These are phyloP conservation scores for Lachancea fermentati DNA, from an alignment of 805 yeast genomes.

Conservation along the genomic window DNA sequence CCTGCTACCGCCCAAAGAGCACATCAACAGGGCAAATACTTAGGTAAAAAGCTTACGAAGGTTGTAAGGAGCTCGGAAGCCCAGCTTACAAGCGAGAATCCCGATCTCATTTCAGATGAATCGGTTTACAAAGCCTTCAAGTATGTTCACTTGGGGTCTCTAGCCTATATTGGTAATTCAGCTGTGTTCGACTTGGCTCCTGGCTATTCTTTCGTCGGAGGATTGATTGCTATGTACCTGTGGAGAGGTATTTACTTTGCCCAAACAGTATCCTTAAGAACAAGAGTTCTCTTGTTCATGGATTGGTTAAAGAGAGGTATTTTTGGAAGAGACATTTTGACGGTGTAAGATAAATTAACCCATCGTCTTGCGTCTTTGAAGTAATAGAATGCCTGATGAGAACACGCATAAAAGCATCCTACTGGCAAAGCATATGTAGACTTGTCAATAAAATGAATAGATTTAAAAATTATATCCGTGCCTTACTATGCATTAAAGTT, in stretches of 20 bases:
- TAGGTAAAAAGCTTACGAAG: constrained; percentile 54
- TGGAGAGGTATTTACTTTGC: constrained; percentile 71
- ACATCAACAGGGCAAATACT: constrained; percentile 61
- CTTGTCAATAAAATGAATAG: neutral
- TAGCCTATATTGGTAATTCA: constrained; percentile 65
- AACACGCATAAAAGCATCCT: neutral
- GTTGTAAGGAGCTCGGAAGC: constrained; percentile 43
- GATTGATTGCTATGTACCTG: constrained; percentile 61
- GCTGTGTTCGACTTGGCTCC: constrained; percentile 58
- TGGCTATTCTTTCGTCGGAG: constrained; percentile 59
- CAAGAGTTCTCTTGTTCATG: constrained; percentile 56
- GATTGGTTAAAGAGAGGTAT: constrained; percentile 64
- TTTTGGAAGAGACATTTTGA: constrained; percentile 46
- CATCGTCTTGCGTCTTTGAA: too few relatives aligned
- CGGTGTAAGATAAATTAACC: constrained; percentile 15
- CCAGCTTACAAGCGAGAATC: constrained; percentile 42
- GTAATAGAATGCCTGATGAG: too few relatives aligned
- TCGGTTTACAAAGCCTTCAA: constrained; percentile 52
- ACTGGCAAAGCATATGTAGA: neutral
- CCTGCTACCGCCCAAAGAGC: constrained; percentile 77
- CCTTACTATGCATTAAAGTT: neutral
- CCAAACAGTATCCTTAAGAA: constrained; percentile 58
- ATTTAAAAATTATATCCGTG: neutral
- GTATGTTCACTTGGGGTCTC: constrained; percentile 59
- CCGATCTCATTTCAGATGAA: constrained; percentile 40